Percentiles rank a stretch among this genome's conserved stretches.
Evolutionary conservation across 2,329 filamentous ascomycete genomes (phyloP).

Genomic region (Hypocrella siamensis): DNA sequence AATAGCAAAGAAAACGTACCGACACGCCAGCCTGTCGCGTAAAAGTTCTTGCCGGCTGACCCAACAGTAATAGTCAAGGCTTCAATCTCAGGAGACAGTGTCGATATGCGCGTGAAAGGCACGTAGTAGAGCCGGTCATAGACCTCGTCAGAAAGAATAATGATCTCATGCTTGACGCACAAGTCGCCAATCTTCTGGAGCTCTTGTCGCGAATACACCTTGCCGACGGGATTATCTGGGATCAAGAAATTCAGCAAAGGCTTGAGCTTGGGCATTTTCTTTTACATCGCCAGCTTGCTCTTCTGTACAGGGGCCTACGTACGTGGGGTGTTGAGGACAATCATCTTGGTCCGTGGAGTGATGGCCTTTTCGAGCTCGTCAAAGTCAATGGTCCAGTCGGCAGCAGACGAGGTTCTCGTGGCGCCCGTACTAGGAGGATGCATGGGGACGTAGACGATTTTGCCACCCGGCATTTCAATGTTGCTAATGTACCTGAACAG

Average conservation of each 20-base stretch:
- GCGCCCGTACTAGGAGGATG: constrained; percentile 74
- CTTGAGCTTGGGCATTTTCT: no score
- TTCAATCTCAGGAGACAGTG: constrained; percentile 78
- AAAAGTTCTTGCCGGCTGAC: constrained; percentile 96
- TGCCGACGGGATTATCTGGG: constrained; percentile 94
- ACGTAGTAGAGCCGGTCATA: constrained; percentile 94
- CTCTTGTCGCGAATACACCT: constrained; percentile 78
- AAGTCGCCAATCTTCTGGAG: constrained; percentile 73
- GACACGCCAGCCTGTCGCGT: constrained; percentile 92
- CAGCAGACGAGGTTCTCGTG: constrained; percentile 64
- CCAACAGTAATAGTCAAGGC: constrained; percentile 83
- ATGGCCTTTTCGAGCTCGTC: constrained; percentile 67
- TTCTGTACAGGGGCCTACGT: constrained; percentile 7
- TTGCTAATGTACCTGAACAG: constrained; percentile 62
- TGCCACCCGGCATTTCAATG: constrained; percentile 95
- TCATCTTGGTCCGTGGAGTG: constrained; percentile 84
- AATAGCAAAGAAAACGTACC: constrained; percentile 19
- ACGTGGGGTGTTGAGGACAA: constrained; percentile 69
- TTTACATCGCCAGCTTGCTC: no score
- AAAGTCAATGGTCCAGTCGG: constrained; percentile 80
- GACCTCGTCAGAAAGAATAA: constrained; percentile 84
- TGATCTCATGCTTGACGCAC: constrained; percentile 82
- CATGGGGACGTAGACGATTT: constrained; percentile 88
- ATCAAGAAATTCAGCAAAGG: no score
- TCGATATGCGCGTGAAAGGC: constrained; percentile 85